Evolutionary conservation across 1,284 basidiomycete species (phyloP).

Genomic region (Ceratobasidium sp.): DNA sequence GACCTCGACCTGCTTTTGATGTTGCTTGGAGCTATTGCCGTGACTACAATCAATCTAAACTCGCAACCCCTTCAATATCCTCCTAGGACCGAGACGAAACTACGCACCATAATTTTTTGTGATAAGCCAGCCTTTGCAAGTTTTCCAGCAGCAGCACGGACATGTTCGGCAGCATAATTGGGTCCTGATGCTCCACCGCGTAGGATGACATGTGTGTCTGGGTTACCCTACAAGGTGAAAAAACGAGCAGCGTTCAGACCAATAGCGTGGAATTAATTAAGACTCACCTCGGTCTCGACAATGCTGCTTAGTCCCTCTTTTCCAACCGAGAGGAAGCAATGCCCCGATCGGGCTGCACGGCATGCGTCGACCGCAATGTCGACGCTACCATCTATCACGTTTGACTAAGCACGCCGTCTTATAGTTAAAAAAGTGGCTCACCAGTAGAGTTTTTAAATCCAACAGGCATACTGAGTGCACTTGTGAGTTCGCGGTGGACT

Average conservation of each 20-base stretch:
- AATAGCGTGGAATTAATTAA: conserved; percentile 31
- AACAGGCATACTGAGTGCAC: conserved; percentile 88
- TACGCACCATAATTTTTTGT: conserved; percentile 83
- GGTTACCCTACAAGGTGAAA: conserved; percentile 66
- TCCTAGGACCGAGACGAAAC: conserved; percentile 48
- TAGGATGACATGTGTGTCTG: conserved; percentile 90
- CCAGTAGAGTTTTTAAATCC: conserved; percentile 63
- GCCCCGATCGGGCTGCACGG: conserved; percentile 81
- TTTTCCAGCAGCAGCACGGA: conserved; percentile 77
- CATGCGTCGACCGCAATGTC: conserved; percentile 91
- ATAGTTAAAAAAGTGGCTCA: conserved; percentile 78
- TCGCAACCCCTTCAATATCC: neutral
- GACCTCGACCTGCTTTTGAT: conserved; percentile 60
- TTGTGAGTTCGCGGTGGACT: conserved; percentile 87
- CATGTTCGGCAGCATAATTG: conserved; percentile 81
- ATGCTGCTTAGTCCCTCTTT: conserved; percentile 92
- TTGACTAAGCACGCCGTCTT: conserved; percentile 49
- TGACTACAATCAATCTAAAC: conserved; percentile 90
- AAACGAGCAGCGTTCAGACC: neutral
- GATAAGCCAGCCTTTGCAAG: conserved; percentile 80
- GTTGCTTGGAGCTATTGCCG: conserved; percentile 66
- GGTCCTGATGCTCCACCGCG: conserved; percentile 87
- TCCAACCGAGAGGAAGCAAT: conserved; percentile 92
- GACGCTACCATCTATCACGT: conserved; percentile 61
- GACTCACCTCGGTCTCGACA: conserved; percentile 80